A percentile compares a stretch with the other conserved stretches of the same genome.
Evolutionary conservation across 176 grass and related monocot species (phyloP).

Genomic region (Oryza meyeriana): DNA sequence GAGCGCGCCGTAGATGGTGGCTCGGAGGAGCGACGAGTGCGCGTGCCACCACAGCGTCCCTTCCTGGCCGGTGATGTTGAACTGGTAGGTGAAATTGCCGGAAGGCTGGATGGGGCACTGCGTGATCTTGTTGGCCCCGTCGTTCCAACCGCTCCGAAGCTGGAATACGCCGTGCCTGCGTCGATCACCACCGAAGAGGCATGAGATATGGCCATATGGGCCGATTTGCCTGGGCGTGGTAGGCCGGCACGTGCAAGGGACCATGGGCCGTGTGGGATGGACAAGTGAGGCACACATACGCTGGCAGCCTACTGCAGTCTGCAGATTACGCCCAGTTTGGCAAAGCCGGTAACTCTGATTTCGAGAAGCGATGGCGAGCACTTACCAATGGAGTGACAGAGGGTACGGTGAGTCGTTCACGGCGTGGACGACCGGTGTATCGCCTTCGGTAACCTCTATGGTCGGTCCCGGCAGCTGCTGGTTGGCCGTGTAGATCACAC

Average conservation of each 20-base stretch:
- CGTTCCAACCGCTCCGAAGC: slow-evolving; percentile 46
- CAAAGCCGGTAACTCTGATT: background rate
- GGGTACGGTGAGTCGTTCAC: slow-evolving; percentile 36
- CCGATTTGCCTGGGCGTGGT: too few relatives aligned
- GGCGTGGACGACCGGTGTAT: slow-evolving; percentile 30
- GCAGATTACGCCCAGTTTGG: background rate
- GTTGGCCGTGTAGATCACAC: slow-evolving; percentile 35
- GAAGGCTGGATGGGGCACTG: slow-evolving; percentile 53
- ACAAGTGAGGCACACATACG: background rate
- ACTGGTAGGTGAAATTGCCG: slow-evolving; percentile 50
- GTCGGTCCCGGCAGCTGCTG: slow-evolving; percentile 25
- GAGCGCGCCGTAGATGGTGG: slow-evolving; percentile 63
- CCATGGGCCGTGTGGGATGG: background rate
- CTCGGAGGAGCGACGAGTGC: slow-evolving; percentile 43
- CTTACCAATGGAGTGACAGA: slow-evolving; percentile 30
- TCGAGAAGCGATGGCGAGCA: background rate
- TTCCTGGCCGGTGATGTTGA: slow-evolving; percentile 59
- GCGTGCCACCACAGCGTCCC: slow-evolving; percentile 93
- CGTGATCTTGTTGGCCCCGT: slow-evolving; percentile 49
- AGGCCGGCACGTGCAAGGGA: background rate
- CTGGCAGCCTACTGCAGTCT: background rate
- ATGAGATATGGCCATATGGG: too few relatives aligned
- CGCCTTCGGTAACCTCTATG: slow-evolving; percentile 45
- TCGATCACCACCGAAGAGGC: background rate
- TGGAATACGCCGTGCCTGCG: slow-evolving; percentile 54